phyloP scores from a whole-genome alignment of 257 asterid genomes.

The Linaria vulgaris region DNA sequence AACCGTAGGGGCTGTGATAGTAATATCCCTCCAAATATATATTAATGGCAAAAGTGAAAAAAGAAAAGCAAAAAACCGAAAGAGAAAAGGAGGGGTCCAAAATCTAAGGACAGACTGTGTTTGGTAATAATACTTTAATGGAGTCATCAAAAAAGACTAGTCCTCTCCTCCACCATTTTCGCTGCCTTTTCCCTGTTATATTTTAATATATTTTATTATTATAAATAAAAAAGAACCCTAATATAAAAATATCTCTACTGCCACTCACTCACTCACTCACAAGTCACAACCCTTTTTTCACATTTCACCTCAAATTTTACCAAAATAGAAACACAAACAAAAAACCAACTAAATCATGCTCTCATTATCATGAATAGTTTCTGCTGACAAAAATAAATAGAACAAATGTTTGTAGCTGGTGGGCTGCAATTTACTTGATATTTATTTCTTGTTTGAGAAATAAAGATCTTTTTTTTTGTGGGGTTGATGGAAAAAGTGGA shows the following conservation, averaged over 20 bases:
- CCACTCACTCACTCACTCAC: slow-evolving; percentile 20
- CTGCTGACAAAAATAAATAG: not conserved
- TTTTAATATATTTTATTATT: not conserved
- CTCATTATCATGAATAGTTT: slow-evolving; percentile 20
- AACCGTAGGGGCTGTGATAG: no score
- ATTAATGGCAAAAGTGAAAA: not conserved
- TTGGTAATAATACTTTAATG: slow-evolving; percentile 31
- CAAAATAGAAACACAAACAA: not conserved
- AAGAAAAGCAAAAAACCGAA: not conserved
- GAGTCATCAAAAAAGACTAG: slow-evolving; percentile 29
- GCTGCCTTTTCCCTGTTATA: slow-evolving; percentile 21
- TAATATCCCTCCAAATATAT: no score
- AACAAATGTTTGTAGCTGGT: slow-evolving; percentile 25
- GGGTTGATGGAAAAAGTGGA: slow-evolving; percentile 29
- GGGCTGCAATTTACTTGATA: slow-evolving; percentile 31
- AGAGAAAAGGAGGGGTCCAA: slow-evolving; percentile 23
- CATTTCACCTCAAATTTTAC: slow-evolving; percentile 28
- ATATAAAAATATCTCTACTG: slow-evolving; percentile 33
- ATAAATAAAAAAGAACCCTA: slow-evolving; percentile 27
- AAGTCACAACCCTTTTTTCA: slow-evolving; percentile 9
- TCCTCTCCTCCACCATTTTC: slow-evolving; percentile 30
- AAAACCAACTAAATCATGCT: not conserved
- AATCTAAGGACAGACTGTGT: slow-evolving; percentile 21
- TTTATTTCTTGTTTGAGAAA: slow-evolving; percentile 15
- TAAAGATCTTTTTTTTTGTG: slow-evolving; percentile 23